Base-by-base conservation (phyloP, 805 yeast species). In the Saccharomycopsis synnaedendra region DNA sequence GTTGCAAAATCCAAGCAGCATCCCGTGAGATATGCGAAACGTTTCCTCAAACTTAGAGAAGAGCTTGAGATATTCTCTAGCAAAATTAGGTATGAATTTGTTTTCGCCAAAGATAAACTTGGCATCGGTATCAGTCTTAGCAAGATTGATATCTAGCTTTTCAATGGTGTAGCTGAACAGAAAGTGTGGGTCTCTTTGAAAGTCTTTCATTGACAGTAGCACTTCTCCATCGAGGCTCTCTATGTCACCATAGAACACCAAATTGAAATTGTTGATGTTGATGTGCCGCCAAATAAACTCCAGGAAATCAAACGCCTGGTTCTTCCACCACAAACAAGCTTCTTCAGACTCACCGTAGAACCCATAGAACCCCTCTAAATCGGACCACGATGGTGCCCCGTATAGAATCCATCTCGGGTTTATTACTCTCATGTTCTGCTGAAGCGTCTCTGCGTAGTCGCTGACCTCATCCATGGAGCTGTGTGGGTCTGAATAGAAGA, bases 381-480 rank as follows among this genome's bases (percentile, higher is more conserved):
- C 45, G 34, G 59, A 64, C 56, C 64, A 63, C 53, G 60, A 59
- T 1, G 69, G 62, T 1, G 63, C 51, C 0, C 75, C 75, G 51
- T 66, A 69, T 38, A 78, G 46, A 2, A 77, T 53, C 64, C 74
- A 76, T 33, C 62, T 54, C 1, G 64, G 56, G 0, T 64, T 60
- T 3, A 67, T 39, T 0, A 44, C 38, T 0, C 54, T 47, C 19
- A 72, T 51, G 44, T 72, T 60, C 10, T 57, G 55, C 44, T 75
- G 72, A 42, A 81, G 54, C 0, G 54, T 40, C 39, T 61, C 63
- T 19, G 78, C 64, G 36, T 71, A 55, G 1, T 56, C 57, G 0
- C 75, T 62, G 7, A 73, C 70, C 52, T 78, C 83, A 19, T 70
- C 71, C 66, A 74, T 69, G 1, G 77, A 64, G 1, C 72, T 58